Conservation (phyloP, 306 rosid genomes). For the Cicer chorassanicum region DNA sequence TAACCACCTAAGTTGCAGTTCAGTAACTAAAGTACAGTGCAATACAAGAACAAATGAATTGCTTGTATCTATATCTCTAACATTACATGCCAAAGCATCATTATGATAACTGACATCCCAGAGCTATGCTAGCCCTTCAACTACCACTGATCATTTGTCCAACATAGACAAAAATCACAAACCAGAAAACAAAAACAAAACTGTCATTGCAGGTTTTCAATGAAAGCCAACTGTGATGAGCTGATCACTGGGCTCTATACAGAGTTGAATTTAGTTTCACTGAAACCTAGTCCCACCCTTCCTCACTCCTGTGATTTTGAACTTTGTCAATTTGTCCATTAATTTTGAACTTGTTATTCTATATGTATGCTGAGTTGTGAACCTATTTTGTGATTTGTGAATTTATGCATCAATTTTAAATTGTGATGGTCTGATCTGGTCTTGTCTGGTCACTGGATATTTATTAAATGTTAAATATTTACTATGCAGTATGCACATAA, state of each 20-base stretch:
- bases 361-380: not conserved
- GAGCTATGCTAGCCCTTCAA: not conserved
- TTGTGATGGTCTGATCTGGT: not conserved
- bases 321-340: not conserved
- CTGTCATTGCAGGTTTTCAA: not conserved
- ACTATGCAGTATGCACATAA: constrained; percentile 11
- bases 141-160: not conserved
- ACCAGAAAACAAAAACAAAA: constrained; percentile 5
- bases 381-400: constrained; percentile 3
- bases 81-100: not conserved
- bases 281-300: not conserved
- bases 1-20: too few relatives aligned
- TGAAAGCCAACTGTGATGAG: not conserved
- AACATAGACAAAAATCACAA: not conserved
- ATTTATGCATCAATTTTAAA: constrained; percentile 8
- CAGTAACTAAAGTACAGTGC: too few relatives aligned
- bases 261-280: not conserved
- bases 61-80: too few relatives aligned
- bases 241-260: not conserved
- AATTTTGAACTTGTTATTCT: constrained; percentile 11
- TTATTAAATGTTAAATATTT: constrained; percentile 5
- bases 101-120: not conserved
- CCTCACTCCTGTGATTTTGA: not conserved
- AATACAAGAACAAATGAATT: too few relatives aligned
- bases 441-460: not conserved